phyloP scores from a whole-genome alignment of 345 rosid genomes.

The Bruguiera sexangula region DNA sequence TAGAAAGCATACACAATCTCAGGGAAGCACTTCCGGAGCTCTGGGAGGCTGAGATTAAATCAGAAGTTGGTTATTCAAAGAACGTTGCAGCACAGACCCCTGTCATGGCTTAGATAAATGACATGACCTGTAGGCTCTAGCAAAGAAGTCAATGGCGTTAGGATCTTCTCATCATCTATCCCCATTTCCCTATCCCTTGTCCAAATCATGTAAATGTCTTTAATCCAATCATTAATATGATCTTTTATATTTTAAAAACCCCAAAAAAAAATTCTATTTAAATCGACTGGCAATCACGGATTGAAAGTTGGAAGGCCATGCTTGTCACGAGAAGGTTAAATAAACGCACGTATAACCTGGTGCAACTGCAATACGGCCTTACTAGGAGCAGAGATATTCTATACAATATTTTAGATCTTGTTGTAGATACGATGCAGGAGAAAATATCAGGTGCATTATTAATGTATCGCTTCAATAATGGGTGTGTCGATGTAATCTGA shows the following conservation, averaged over 20 bases:
- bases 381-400: neutral
- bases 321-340: neutral
- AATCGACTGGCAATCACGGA: conserved; percentile 18
- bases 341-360: neutral
- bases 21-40: conserved; percentile 74
- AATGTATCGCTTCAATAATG: neutral
- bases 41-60: conserved; percentile 56
- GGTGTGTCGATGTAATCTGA: neutral
- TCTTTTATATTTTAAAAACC: neutral
- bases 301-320: neutral
- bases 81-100: conserved; percentile 63
- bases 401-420: neutral
- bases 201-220: conserved; percentile 27
- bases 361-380: neutral
- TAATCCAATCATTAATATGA: conserved; percentile 12
- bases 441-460: neutral
- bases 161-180: conserved; percentile 5
- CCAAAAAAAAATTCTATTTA: conserved; percentile 6
- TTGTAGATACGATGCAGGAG: neutral
- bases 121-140: neutral
- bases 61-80: conserved; percentile 46
- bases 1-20: conserved; percentile 78
- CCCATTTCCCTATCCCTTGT: conserved; percentile 13
- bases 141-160: conserved; percentile 1
- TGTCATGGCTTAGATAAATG: conserved; percentile 58